Conservation (phyloP, 805 yeast species). For the Cyberlindnera maclurae region DNA sequence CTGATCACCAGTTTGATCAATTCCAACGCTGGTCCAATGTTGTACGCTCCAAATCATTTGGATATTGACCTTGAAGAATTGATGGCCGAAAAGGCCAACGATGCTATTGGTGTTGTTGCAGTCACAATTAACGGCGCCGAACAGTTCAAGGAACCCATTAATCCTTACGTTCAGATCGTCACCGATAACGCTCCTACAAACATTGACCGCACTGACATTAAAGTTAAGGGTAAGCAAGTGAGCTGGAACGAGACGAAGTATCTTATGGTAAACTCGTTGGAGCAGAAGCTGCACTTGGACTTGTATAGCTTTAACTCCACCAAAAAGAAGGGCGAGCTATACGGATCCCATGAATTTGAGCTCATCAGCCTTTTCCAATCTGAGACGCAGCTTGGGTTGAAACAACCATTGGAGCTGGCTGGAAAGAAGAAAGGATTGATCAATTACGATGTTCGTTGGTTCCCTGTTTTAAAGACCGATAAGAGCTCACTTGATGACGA, state of each 20-base stretch:
- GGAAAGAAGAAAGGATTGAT: slow-evolving; percentile 53
- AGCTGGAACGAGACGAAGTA: slow-evolving; percentile 61
- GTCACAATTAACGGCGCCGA: slow-evolving; percentile 52
- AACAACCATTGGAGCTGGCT: slow-evolving; percentile 25
- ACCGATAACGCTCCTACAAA: slow-evolving; percentile 39
- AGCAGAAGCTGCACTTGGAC: slow-evolving; percentile 49
- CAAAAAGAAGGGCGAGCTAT: slow-evolving; percentile 45
- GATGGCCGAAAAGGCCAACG: slow-evolving; percentile 55
- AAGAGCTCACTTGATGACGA: slow-evolving; percentile 21
- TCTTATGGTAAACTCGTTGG: slow-evolving; percentile 48
- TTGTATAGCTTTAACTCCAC: slow-evolving; percentile 46
- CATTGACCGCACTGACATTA: slow-evolving; percentile 44
- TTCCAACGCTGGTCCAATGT: slow-evolving; percentile 64
- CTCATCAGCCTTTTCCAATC: slow-evolving; percentile 55
- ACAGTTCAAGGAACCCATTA: slow-evolving; percentile 41
- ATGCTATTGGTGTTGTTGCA: slow-evolving; percentile 63
- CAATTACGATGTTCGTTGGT: slow-evolving; percentile 46
- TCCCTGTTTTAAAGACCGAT: slow-evolving; percentile 25
- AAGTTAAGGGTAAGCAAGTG: slow-evolving; percentile 49
- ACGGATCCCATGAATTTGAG: slow-evolving; percentile 46
- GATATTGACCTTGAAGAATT: slow-evolving; percentile 71
- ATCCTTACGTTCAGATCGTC: slow-evolving; percentile 51
- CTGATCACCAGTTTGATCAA: slow-evolving; percentile 67
- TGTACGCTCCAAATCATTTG: slow-evolving; percentile 75
- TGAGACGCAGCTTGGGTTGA: slow-evolving; percentile 28